phyloP scores from a whole-genome alignment of 2,329 filamentous ascomycete genomes.

The Aspergillus carbonarius region DNA sequence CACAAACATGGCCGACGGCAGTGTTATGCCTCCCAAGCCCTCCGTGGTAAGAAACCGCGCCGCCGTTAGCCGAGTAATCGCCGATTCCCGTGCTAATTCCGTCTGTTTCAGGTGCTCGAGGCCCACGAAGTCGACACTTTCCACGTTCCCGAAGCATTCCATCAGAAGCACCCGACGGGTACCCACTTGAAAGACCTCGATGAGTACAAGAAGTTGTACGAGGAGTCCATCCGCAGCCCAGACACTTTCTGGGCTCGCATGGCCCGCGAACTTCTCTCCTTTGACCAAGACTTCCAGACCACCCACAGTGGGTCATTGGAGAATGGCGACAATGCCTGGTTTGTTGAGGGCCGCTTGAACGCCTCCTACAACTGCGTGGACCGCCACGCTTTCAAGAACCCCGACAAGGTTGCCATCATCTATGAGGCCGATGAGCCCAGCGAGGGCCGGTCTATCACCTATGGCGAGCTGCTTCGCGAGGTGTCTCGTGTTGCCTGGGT shows the following conservation, averaged over 20 bases:
- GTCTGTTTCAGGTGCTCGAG: slow-evolving; percentile 41
- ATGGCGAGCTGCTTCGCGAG: slow-evolving; percentile 87
- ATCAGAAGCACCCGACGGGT: slow-evolving; percentile 59
- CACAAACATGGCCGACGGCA: slow-evolving; percentile 40
- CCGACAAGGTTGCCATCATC: slow-evolving; percentile 91
- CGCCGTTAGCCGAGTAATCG: neutral
- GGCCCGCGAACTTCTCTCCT: slow-evolving; percentile 85
- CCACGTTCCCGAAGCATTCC: slow-evolving; percentile 59
- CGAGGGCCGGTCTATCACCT: slow-evolving; percentile 87
- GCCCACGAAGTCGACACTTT: slow-evolving; percentile 51
- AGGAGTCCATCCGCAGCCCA: slow-evolving; percentile 85
- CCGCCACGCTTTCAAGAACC: slow-evolving; percentile 92
- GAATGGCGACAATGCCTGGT: slow-evolving; percentile 89
- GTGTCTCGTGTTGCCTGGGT: slow-evolving; percentile 85
- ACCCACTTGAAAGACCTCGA: slow-evolving; percentile 61
- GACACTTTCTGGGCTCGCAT: slow-evolving; percentile 84
- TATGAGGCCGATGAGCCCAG: slow-evolving; percentile 93
- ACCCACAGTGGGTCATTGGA: slow-evolving; percentile 73
- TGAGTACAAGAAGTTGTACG: slow-evolving; percentile 64
- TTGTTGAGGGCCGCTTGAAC: slow-evolving; percentile 88
- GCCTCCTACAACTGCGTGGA: slow-evolving; percentile 98
- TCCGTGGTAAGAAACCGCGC: slow-evolving; percentile 39
- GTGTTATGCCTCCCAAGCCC: slow-evolving; percentile 34
- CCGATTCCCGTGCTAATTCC: slow-evolving; percentile 14
- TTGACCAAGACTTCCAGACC: slow-evolving; percentile 89